Evolutionary conservation across 2,329 filamentous ascomycete species (phyloP).

Genomic region (Exophiala bonariae): DNA sequence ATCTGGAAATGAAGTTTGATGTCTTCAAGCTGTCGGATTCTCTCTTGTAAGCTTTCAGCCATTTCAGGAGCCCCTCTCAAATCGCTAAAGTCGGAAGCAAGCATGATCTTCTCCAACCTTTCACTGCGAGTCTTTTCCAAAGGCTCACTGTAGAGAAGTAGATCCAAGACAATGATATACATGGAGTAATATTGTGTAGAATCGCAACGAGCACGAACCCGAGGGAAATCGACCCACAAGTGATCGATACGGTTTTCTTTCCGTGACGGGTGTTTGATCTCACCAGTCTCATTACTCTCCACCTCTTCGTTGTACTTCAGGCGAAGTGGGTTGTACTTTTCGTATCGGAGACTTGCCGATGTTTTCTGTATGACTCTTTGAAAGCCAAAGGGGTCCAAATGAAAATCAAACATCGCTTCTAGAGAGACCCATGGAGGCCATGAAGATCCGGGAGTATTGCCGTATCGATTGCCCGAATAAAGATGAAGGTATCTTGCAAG

Average conservation of each 20-base stretch:
- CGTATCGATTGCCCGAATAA: conserved; percentile 93
- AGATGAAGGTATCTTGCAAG: conserved; percentile 85
- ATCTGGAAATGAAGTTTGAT: conserved; percentile 97
- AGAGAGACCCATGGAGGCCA: conserved; percentile 99
- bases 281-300: conserved; percentile 45
- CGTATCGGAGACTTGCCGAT: conserved; percentile 88
- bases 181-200: conserved; percentile 96
- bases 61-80: conserved; percentile 89
- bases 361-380: conserved; percentile 96
- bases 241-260: conserved; percentile 86
- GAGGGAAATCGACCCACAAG: conserved; percentile 94
- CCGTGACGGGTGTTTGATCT: conserved; percentile 47
- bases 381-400: conserved; percentile 94
- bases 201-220: conserved; percentile 91
- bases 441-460: conserved; percentile 75
- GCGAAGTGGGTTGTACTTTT: conserved; percentile 96
- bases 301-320: conserved; percentile 97
- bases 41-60: conserved; percentile 85
- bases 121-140: conserved; percentile 96
- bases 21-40: conserved; percentile 89
- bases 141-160: conserved; percentile 94
- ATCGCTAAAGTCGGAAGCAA: conserved; percentile 97
- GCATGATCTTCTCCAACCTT: conserved; percentile 95
- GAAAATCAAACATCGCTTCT: conserved; percentile 97
- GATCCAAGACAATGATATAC: conserved; percentile 95